Evolutionary conservation across 257 asterid genomes (phyloP), one percentile per base, ranked within the genome.

Genomic region (Solanum chilense): DNA sequence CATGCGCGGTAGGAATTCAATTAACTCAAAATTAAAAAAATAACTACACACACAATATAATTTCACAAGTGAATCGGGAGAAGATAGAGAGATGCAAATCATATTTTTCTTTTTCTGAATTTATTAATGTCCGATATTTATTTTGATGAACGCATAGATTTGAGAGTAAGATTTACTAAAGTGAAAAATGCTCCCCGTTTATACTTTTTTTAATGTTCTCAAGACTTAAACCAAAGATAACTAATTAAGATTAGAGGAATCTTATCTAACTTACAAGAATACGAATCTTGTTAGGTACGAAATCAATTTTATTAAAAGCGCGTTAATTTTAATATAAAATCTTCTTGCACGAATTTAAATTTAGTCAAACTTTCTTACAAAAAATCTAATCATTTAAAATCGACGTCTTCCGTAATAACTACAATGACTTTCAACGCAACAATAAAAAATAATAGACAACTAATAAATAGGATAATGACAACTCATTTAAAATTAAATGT

Each of bases 401-500:
- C 7, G 3, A 62, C 11, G 7, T n/a, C 31, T 62, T 62, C 66
- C 13, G 1, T 8, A 58, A 25, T n/a, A n/a, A 58, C 27, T 9
- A 76, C 16, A 77, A 77, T 45, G 9, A 16, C 66, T 78, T 25
- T 78, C 85, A 18, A 81, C 45, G 20, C 12, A 81, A 16, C 11
- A 76, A 49, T 49, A 27, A 80, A 56, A 18, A 47, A 80, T 29
- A 18, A 71, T 16, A 27, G 52, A 25, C 20, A 9, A 31, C 45
- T 68, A 6, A 13, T 45, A 31, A 85, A 3, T 23, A 71, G 3
- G 85, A 81, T 10, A 7, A 71, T 60, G 49, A 85, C 70, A 85
- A 69, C 69, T 71, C 83, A 70, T 85, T 21, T 85, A 71, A 45
- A 80, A 81, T 81, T 81, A 18, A 80, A 81, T 81, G 27, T 69